Evolutionary conservation across 495 filamentous ascomycete genomes (phyloP), one percentile per base, ranked within the genome.

Genomic region (Elasticomyces elasticus): DNA sequence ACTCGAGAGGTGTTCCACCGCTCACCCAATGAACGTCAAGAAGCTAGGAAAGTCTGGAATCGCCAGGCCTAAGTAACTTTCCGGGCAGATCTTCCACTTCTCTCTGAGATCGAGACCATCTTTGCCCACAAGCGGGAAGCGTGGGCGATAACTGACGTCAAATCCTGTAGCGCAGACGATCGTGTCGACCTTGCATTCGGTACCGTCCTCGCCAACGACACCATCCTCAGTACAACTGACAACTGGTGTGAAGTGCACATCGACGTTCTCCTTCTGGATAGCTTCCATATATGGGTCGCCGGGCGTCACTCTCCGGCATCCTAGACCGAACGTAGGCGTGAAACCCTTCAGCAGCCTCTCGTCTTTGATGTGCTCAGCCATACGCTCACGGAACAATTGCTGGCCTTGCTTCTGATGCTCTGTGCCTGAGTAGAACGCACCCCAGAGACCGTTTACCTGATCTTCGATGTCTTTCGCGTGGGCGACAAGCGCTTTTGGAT

Each of bases 341-440:
- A 69, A 68, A 19, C 70, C 69, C n/a, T 71, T 44, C 7, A 69
- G 51, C 53, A 73, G 57, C 30, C 70, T 23, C 30, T 69, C 47
- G 56, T 73, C 69, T 49, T 71, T 71, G 56, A 73, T 67, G 47
- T 65, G 63, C 44, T 69, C 68, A n/a, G 54, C 64, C 65, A 68
- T 72, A 10, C 65, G 59, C n/a, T 51, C 33, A 22, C 51, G 47
- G 48, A 70, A 70, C 20, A 62, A 46, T 43, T 67, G 49, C 47
- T 66, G 63, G 0, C 54, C 62, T 31, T 23, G 40, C 46, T 63
- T 62, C 52, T 70, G 71, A 10, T 35, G 42, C 53, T 72, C 63
- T 9, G 58, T 58, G 11, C 59, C 64, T 1, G 44, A 43, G 54
- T 69, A 71, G 49, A 72, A 71, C 0, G 55, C 6, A n/a, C 59